A percentile compares a stretch with the other conserved stretches of the same genome.
Conservation (phyloP, 495 filamentous ascomycete species). For the Lepidopterella palustris region DNA sequence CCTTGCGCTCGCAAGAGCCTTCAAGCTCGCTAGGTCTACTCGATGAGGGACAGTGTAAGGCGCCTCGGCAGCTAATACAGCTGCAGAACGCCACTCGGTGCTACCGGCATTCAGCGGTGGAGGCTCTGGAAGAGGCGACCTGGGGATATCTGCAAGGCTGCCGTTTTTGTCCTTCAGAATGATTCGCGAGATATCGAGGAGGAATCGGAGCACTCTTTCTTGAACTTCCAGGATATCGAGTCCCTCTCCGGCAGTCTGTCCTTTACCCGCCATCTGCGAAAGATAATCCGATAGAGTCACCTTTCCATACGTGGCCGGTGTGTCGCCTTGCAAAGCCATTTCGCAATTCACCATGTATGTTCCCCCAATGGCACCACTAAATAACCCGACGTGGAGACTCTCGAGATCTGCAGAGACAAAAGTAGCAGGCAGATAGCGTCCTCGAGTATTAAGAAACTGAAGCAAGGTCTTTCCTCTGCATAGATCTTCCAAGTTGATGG, state of each 20-base stretch:
- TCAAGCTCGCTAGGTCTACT: constrained; percentile 40
- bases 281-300: constrained; percentile 39
- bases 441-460: constrained; percentile 47
- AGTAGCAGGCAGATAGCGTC: constrained; percentile 38
- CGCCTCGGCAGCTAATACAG: constrained; percentile 39
- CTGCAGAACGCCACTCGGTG: constrained; percentile 31
- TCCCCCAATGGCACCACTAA: constrained; percentile 31
- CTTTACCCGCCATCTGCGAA: constrained; percentile 27
- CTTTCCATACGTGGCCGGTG: constrained; percentile 41
- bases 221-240: constrained; percentile 45
- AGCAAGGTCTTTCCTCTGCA: constrained; percentile 35
- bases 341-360: constrained; percentile 37
- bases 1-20: constrained; percentile 39
- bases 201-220: constrained; percentile 39
- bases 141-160: constrained; percentile 15
- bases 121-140: constrained; percentile 32
- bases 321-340: constrained; percentile 41
- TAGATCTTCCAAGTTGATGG: constrained; percentile 55
- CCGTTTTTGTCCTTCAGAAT: constrained; percentile 43
- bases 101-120: constrained; percentile 6
- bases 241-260: constrained; percentile 42
- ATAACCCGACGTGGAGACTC: constrained; percentile 28
- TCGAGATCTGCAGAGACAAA: constrained; percentile 41
- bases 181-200: constrained; percentile 35
- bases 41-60: constrained; percentile 41